Evolutionary conservation across 169 alveolate species (phyloP).

Genomic region (Sarcocystis neurona): DNA sequence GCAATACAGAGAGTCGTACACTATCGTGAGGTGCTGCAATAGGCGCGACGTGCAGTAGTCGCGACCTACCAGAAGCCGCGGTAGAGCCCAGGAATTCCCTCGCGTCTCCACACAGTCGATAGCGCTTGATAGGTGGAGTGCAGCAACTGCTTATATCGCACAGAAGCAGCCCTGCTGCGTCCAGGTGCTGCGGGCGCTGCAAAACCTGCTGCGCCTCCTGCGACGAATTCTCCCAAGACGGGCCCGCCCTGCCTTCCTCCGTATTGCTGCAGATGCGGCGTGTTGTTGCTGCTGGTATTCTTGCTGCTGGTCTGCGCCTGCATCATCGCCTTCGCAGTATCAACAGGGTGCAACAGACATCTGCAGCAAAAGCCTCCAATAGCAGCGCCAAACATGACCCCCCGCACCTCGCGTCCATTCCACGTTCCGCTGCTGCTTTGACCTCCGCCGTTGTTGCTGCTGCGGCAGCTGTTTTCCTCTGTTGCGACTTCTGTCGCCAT

Average conservation of each 20-base stretch:
- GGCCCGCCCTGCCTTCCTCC: background rate
- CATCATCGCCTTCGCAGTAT: conserved; percentile 63
- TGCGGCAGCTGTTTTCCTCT: too few species aligned
- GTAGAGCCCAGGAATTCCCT: conserved; percentile 44
- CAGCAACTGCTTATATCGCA: background rate
- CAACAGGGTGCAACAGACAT: conserved; percentile 50
- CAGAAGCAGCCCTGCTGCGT: background rate
- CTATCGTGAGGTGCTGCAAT: background rate
- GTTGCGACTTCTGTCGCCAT: too few species aligned
- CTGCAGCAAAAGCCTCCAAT: conserved; percentile 56
- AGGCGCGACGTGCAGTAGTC: background rate
- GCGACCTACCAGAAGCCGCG: conserved; percentile 53
- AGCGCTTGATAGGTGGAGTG: conserved; percentile 32
- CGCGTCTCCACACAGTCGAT: background rate
- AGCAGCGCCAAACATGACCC: conserved; percentile 11
- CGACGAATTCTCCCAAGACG: background rate
- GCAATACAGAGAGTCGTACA: background rate
- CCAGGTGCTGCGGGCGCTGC: background rate
- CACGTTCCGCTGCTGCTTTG: too few species aligned
- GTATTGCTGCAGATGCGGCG: background rate
- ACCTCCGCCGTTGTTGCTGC: too few species aligned
- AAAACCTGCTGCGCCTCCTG: background rate
- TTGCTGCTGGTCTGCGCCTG: conserved; percentile 47
- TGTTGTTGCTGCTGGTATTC: background rate
- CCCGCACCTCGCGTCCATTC: conserved; percentile 6